Evolutionary conservation across 108 stramenopile species (phyloP), one percentile per base, ranked within the genome.

Genomic region (Discostella stelligeroides): DNA sequence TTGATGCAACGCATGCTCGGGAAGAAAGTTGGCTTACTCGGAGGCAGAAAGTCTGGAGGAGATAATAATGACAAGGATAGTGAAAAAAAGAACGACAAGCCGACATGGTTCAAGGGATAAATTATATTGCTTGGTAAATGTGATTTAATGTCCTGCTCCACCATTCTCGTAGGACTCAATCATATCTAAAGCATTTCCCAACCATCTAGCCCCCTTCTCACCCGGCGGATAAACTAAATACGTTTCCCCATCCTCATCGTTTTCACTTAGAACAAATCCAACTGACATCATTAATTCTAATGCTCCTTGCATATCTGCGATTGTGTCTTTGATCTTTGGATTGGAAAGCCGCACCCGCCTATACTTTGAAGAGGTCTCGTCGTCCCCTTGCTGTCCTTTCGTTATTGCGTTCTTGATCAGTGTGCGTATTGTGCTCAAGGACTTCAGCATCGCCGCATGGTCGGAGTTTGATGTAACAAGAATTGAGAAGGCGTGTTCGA

Each of bases 341-440:
- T 94, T 94, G 20, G 83, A 75, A 47, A 94, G 47, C 43, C 92
- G 75, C 4, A 94, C 90, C 14, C 82, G 74, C 7, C 88, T 81
- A 65, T 88, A 92, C 69, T 92, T 92, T 14, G 84, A 80, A 5
- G 80, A 76, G 0, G 70, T 30, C 43, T 84, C 86, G 12, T 81
- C 75, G 12, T 72, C 82, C 0, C 68, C 65, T 11, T 58, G 46
- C 63, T 93, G 92, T 39, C 89, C 89, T 72, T 91, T 89, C 13
- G 87, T 89, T 8, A 76, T 89, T 54, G 92, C 92, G 75, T 93
- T 93, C n/a, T 73, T 50, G 28, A 93, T 75, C 4, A 93, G 68
- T 43, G 79, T 93, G 15, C 73, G 41, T 62, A 88, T 79, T 30
- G 86, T 88, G 4, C 50, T 62, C 51, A 86, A 68, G n/a, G 80